Base-by-base conservation (phyloP, 2,329 filamentous ascomycete species). In the Gremmenia infestans region DNA sequence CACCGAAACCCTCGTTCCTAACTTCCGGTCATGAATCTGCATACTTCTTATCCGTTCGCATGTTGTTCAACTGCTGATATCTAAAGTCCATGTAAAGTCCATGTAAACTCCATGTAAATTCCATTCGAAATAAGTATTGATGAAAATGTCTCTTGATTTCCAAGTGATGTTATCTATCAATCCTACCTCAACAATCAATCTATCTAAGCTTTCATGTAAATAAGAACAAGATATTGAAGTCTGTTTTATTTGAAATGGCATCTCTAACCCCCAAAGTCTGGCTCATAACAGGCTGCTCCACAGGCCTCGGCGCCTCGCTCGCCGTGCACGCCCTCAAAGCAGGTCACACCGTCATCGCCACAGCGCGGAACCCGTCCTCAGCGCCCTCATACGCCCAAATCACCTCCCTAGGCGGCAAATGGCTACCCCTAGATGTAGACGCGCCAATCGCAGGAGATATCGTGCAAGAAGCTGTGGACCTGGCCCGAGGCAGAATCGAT, bases 261-360 rank as follows among this genome's bases (percentile, higher is more conserved):
- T 32, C 28, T 3, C 2, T 8, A 32, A 4, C 28, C 9, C 9
- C 28, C 22, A 22, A 22, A 32, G 36, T 56, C 45, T 57, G 50
- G 54, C 48, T 59, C 23, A 54, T 59, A 9, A 59, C 50, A 32
- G 57, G 57, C 23, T 32, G 37, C 28, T 51, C 50, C 23, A 53
- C 57, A 14, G 57, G 57, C 17, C 48, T 59, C 36, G 57, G 57
- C 12, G 49, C 47, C 22, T 46, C 47, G 8, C 50, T 59, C 22
- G 51, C 53, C 45, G 23, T 35, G n/a, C 28, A 37, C 28, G 54
- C 48, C 9, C 39, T 56, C 25, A 19, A 47, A 15, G 32, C 39
- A 7, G 57, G 57, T 17, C 53, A 59, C 40, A 39, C 43, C 35
- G 57, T 59, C 9, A 48, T 59, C n/a, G 54, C 57, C 12, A 57